Evolutionary conservation across 2,329 filamentous ascomycete genomes (phyloP), one percentile per base, ranked within the genome.

Genomic region (Aspergillus sclerotialis): DNA sequence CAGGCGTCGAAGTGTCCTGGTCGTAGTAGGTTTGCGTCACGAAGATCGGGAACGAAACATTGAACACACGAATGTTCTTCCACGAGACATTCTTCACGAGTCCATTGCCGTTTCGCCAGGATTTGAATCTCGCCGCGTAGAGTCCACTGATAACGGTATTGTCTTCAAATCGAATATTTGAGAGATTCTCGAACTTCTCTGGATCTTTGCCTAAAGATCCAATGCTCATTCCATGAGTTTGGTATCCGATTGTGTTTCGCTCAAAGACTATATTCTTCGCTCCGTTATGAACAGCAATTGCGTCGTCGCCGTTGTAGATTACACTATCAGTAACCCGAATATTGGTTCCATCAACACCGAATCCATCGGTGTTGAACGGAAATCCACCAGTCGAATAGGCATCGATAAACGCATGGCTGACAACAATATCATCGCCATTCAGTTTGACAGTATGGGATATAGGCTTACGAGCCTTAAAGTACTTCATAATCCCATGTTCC

Each of bases 21-120:
- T 69, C 60, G 39, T 49, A 46, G 44, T 69, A 69, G 25, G 57
- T 65, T 46, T 68, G 64, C 3, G 64, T 68, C n/a, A 68, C 63
- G 36, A 66, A 68, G 35, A 68, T 62, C 1, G 65, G 65, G 40
- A 68, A 68, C 0, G 64, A 61, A 18, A 68, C 65, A 36, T 68
- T 69, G 43, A 60, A 61, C 9, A 58, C 42, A 5, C 60, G 46
- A 33, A 68, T 64, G 39, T 68, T 64, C 33, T 53, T 58, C 66
- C 66, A 69, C 19, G 57, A 63, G 28, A 69, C 53, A 33, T 66
- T 65, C 44, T 58, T 60, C 5, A 56, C 64, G 5, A 68, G 49
- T 2, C 65, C 65, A 36, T 62, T 50, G 1, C 65, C 64, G 5
- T 64, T 63, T 11, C 51, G 42, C 62, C 64, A 68, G 9, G 62